phyloP scores from a whole-genome alignment of 495 filamentous ascomycete genomes.

The Xylaria telfairii region DNA sequence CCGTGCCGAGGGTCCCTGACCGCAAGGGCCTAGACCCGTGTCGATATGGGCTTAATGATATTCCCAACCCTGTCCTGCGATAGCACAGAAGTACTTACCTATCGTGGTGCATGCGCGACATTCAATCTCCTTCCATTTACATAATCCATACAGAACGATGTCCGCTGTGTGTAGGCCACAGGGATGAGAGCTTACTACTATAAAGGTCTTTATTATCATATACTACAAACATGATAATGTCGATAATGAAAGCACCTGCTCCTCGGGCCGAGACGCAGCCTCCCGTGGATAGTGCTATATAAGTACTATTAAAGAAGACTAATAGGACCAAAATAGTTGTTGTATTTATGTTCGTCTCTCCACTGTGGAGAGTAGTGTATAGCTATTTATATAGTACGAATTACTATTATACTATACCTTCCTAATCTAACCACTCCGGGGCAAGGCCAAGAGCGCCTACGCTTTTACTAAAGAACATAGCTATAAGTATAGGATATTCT shows the following conservation, averaged over 20 bases:
- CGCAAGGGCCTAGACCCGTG: slow-evolving; percentile 21
- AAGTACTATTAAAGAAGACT: no score
- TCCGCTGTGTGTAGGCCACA: neutral
- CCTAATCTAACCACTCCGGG: no score
- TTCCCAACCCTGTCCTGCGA: neutral
- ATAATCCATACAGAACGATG: neutral
- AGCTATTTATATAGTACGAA: no score
- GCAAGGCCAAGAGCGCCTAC: no score
- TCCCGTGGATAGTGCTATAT: no score
- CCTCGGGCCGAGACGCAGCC: neutral
- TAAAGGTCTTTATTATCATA: neutral
- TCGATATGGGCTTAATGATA: slow-evolving; percentile 6
- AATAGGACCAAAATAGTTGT: no score
- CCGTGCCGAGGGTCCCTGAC: slow-evolving; percentile 8
- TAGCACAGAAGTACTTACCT: neutral
- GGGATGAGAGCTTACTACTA: neutral
- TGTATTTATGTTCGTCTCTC: no score
- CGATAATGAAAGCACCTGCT: neutral
- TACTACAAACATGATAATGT: neutral
- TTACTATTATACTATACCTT: no score
- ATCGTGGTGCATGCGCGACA: neutral
- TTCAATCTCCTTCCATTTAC: neutral
- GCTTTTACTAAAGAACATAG: no score
- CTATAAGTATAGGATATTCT: no score
- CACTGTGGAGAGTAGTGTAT: no score